Evolutionary conservation across 352 stramenopile species (phyloP).

Genomic region (Phytophthora crassamura): DNA sequence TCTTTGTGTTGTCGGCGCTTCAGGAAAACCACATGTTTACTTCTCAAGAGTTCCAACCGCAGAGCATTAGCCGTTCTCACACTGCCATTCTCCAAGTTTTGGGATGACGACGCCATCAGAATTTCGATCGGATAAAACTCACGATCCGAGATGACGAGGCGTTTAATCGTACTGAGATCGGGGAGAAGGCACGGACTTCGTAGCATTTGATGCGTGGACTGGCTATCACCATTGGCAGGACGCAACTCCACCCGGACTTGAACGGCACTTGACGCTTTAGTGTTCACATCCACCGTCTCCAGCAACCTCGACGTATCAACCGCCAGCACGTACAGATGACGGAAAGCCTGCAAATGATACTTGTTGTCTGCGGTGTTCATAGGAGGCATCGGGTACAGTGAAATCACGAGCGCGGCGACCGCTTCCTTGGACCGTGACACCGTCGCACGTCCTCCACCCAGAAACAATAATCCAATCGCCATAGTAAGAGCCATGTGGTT

Average conservation of each 20-base stretch:
- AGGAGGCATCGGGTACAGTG: slow-evolving; percentile 95
- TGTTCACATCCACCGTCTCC: slow-evolving; percentile 81
- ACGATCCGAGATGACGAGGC: slow-evolving; percentile 53
- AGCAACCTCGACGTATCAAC: slow-evolving; percentile 76
- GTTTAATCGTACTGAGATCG: slow-evolving; percentile 60
- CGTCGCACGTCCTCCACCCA: slow-evolving; percentile 94
- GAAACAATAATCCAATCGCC: slow-evolving; percentile 96
- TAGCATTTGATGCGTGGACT: slow-evolving; percentile 38
- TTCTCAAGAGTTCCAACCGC: slow-evolving; percentile 60
- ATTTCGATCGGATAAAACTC: slow-evolving; percentile 84
- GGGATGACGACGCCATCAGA: slow-evolving; percentile 21
- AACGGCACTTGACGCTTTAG: slow-evolving; percentile 52
- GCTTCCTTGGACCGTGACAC: slow-evolving; percentile 90
- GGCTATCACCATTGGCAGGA: slow-evolving; percentile 2
- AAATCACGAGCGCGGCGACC: slow-evolving; percentile 94
- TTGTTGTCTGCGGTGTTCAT: slow-evolving; percentile 95
- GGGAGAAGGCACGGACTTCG: slow-evolving; percentile 77
- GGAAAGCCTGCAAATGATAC: slow-evolving; percentile 86
- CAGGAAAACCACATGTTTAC: slow-evolving; percentile 67
- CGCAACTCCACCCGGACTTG: slow-evolving; percentile 54
- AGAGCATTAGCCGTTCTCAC: slow-evolving; percentile 59
- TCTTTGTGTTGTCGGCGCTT: slow-evolving; percentile 50
- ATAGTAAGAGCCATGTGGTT: slow-evolving; percentile 96
- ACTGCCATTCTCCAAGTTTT: slow-evolving; percentile 9
- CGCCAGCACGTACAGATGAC: slow-evolving; percentile 93